Evolutionary conservation across 2,329 filamentous ascomycete species (phyloP).

Genomic region (Colletotrichum tabaci): DNA sequence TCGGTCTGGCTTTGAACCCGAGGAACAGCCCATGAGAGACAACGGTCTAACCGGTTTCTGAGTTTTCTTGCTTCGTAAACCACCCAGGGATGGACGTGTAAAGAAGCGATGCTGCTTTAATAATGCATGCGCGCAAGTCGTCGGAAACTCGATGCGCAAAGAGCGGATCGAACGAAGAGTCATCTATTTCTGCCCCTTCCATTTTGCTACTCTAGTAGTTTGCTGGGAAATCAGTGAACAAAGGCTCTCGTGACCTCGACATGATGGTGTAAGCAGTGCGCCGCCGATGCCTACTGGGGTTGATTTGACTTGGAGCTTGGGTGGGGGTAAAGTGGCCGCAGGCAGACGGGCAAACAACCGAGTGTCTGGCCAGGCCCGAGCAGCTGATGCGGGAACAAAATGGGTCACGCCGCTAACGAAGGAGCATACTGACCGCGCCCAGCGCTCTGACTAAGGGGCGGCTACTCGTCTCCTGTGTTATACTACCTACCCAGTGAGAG

Average conservation of each 20-base stretch:
- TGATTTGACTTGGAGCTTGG: neutral
- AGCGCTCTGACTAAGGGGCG: neutral
- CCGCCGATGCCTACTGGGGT: constrained; percentile 5
- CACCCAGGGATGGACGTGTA: constrained; percentile 8
- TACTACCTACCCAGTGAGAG: neutral
- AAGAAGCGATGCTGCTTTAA: constrained; percentile 12
- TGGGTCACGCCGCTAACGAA: neutral
- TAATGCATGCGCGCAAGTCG: constrained; percentile 17
- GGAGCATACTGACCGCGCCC: neutral
- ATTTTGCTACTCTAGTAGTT: neutral
- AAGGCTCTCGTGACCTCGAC: neutral
- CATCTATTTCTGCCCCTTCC: too few relatives aligned
- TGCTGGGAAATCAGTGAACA: too few relatives aligned
- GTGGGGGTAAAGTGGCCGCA: neutral
- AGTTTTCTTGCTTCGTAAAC: constrained; percentile 21
- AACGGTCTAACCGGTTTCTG: constrained; percentile 21
- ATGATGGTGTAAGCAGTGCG: neutral
- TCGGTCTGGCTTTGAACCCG: neutral
- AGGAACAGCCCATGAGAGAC: constrained; percentile 22
- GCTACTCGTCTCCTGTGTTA: neutral
- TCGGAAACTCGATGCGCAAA: constrained; percentile 9
- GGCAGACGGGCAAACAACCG: neutral
- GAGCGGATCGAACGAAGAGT: neutral
- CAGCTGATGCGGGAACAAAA: constrained; percentile 14
- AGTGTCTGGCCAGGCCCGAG: neutral